phyloP scores from a whole-genome alignment of 495 filamentous ascomycete genomes.

The Lepraria neglecta region DNA sequence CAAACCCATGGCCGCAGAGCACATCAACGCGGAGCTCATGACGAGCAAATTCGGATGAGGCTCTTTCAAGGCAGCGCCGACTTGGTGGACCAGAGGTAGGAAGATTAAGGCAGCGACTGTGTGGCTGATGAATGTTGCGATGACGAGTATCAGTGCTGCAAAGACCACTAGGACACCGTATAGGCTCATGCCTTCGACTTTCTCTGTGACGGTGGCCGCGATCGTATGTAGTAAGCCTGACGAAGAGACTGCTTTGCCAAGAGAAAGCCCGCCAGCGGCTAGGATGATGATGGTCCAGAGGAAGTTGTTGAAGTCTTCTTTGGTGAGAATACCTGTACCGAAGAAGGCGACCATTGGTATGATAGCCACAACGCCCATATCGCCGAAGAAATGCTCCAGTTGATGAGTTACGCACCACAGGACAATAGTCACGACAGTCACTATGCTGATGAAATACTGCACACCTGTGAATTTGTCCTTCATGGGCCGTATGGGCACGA shows the following conservation, averaged over 20 bases:
- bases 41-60: constrained; percentile 93
- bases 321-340: constrained; percentile 92
- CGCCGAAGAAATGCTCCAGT: constrained; percentile 79
- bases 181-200: constrained; percentile 71
- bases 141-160: constrained; percentile 74
- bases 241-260: constrained; percentile 90
- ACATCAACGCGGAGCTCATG: constrained; percentile 71
- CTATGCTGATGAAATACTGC: constrained; percentile 84
- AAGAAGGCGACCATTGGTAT: constrained; percentile 95
- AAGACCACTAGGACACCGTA: constrained; percentile 89
- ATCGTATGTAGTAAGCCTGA: constrained; percentile 91
- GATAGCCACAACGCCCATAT: constrained; percentile 98
- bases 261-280: constrained; percentile 83
- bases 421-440: constrained; percentile 80
- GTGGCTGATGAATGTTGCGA: constrained; percentile 97
- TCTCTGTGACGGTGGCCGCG: constrained; percentile 62
- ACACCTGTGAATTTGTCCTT: constrained; percentile 81
- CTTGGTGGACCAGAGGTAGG: constrained; percentile 77
- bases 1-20: constrained; percentile 73
- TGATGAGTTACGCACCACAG: constrained; percentile 92
- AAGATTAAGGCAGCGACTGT: constrained; percentile 96
- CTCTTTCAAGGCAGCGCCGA: constrained; percentile 76
- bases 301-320: constrained; percentile 99
- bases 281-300: constrained; percentile 99
- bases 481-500: constrained; percentile 82